A percentile compares a stretch with the other conserved stretches of the same genome.
Evolutionary conservation across 352 stramenopile genomes (phyloP).

Genomic region (Globisporangium paddicum): DNA sequence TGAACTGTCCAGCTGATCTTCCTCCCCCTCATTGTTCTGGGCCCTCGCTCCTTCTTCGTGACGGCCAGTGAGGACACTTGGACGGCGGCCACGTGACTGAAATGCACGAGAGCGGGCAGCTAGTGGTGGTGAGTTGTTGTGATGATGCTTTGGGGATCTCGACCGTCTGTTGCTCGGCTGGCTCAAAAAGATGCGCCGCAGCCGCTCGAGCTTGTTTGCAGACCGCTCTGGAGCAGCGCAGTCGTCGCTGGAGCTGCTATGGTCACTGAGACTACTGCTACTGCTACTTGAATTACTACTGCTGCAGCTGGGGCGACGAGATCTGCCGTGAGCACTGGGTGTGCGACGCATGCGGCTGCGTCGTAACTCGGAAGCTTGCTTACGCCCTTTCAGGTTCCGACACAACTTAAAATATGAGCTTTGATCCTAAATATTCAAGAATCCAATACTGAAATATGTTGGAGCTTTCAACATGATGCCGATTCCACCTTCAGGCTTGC

Average conservation of each 20-base stretch:
- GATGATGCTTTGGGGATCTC: not conserved
- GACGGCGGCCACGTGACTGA: not conserved
- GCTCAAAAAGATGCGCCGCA: conserved; percentile 70
- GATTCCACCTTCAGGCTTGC: no score
- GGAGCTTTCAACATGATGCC: no score
- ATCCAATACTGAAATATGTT: no score
- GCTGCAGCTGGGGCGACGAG: not conserved
- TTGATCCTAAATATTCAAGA: no score
- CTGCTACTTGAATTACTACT: conserved; percentile 13
- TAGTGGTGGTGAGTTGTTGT: not conserved
- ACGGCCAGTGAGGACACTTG: not conserved
- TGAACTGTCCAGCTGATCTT: not conserved
- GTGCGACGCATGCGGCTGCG: not conserved
- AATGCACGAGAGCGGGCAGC: not conserved
- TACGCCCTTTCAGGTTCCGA: not conserved
- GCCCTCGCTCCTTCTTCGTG: not conserved
- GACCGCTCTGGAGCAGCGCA: conserved; percentile 19
- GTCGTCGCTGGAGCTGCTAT: conserved; percentile 9
- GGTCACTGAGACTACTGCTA: conserved; percentile 4
- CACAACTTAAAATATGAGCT: no score
- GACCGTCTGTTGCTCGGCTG: conserved; percentile 19
- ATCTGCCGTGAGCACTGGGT: not conserved
- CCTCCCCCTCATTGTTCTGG: not conserved
- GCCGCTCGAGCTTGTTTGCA: conserved; percentile 37
- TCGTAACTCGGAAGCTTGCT: not conserved